Evolutionary conservation across 306 rosid genomes (phyloP), one percentile per base, ranked within the genome.

Genomic region (Ceratonia siliqua): DNA sequence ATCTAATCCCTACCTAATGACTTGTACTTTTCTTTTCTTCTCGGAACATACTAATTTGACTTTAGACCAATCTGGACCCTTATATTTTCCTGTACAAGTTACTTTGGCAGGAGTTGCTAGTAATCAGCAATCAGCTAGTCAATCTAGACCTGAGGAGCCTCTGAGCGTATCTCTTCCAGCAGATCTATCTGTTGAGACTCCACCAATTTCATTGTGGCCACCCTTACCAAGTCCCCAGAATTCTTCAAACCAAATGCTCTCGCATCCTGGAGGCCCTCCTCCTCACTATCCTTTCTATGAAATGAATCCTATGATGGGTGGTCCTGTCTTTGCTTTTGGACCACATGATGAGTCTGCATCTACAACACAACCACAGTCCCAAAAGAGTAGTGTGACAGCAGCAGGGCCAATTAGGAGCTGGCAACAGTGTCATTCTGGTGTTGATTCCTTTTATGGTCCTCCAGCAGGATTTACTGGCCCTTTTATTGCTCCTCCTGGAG

Each of bases 261-360:
- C 97, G 0, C 97, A 91, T 78, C 88, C 92, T 36, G 88, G 87
- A 5, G 97, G 94, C 62, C 89, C 85, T 42, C 92, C 94, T 41
- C 80, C 98, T 33, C 97, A 88, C 79, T 91, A 87, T 81, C 98
- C 98, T 38, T 91, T 88, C 73, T 94, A 88, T 66, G 98, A 94
- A 85, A 91, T 94, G 91, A 94, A 94, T 84, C 96, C 94, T 63
- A 81, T 91, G 96, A 74, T 94, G 87, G 89, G 98, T 55, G 97
- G 96, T 78, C 97, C 94, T 63, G 86, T 94, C 59, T 89, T 84
- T 84, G 89, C 98, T 55, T 91, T 79, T 79, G 98, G 98, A 70
- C 92, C 89, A 8, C 96, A 90, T 48, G 96, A 94, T 32, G 97
- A 94, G 64, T 87, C 98, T 75, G 80, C 84, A 14, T 83, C 93